Evolutionary conservation across 2,329 filamentous ascomycete genomes (phyloP), one percentile per base, ranked within the genome.

Genomic region (Neurospora crassa): DNA sequence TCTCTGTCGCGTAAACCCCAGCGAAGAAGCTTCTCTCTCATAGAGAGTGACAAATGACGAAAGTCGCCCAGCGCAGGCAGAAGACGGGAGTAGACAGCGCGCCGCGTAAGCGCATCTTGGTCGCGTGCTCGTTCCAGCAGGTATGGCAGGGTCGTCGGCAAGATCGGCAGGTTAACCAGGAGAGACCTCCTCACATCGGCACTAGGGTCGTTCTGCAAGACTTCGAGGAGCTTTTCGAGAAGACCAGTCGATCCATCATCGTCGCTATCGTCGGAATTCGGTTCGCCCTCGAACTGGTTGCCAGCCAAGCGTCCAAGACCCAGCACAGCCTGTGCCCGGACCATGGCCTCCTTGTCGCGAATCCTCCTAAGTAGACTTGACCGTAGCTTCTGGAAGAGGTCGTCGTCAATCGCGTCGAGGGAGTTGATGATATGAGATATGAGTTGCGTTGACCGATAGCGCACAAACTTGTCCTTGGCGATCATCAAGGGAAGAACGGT

Each of bases 1-100:
- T 99, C 96, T 80, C 96, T 89, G 79, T 99, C 96, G 47, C 94
- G 90, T 53, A 99, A 84, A 69, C 96, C 96, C 96, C 96, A 99
- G 47, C 96, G 89, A 40, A 99, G 86, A 41, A 99, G 86, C 81
- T 98, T 98, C 81, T 99, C 96, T 78, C 96, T 87, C 90, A 98
- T 97, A 1, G 92, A 93, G 34, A 99, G 85, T 12, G 94, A 97
- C 69, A 99, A 83, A 81, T 97, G 93, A 70, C 96, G 89, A 81
- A 99, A 99, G 81, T 99, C 96, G 14, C 94, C 96, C 0, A 99
- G 84, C 0, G 92, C 92, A 1, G 96, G 96, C 5, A 99, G 84
- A 7, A 99, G 85, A 43, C 92, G 89, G 1, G 94, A 91, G 79
- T 98, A 99, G 2, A 99, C 87, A 11, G 93, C 91, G 72, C 94